Conservation (phyloP, 306 rosid species). For the Castanospermum australe region DNA sequence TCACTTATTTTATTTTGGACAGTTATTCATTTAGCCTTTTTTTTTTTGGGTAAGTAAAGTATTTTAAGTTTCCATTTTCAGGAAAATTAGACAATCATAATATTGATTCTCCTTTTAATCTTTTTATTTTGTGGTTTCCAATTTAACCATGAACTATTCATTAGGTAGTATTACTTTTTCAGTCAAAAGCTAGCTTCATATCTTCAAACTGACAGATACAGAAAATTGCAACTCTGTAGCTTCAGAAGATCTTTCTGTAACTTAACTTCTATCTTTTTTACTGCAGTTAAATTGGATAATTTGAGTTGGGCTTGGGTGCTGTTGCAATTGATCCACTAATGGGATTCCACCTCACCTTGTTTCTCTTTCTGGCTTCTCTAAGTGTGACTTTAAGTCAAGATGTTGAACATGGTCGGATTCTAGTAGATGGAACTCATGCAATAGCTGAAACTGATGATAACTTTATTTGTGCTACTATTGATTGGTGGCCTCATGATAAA, state of each 20-base stretch:
- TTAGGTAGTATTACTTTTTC: background rate
- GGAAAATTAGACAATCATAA: background rate
- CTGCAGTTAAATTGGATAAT: conserved; percentile 39
- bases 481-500: conserved; percentile 97
- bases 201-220: conserved; percentile 4
- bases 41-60: background rate
- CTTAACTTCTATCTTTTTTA: background rate
- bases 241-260: conserved; percentile 19
- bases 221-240: conserved; percentile 1
- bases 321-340: conserved; percentile 39
- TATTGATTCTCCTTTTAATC: background rate
- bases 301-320: conserved; percentile 34
- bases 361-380: conserved; percentile 57
- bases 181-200: background rate
- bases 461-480: conserved; percentile 92
- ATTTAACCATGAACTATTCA: background rate
- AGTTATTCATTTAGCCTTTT: background rate
- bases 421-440: conserved; percentile 54
- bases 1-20: too few relatives aligned
- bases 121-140: background rate
- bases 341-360: conserved; percentile 50
- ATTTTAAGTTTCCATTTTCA: background rate
- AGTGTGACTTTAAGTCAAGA: conserved; percentile 48
- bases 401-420: conserved; percentile 40
- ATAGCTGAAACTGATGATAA: conserved; percentile 67